Base-by-base conservation (phyloP, 805 yeast genomes). In the Wickerhamiella siamensis region DNA sequence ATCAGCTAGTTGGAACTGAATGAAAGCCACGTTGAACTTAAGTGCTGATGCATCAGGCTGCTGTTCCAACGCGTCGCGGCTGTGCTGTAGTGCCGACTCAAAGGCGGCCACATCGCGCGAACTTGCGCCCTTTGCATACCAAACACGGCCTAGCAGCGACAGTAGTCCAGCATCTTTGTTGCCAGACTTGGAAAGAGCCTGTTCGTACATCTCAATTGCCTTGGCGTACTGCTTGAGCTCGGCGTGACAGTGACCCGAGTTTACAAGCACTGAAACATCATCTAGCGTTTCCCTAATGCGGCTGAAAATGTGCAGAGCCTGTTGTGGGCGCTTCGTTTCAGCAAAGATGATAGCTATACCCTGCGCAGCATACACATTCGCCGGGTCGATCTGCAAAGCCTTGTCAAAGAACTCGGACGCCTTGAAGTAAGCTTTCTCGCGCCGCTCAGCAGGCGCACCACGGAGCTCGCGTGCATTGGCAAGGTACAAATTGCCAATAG, bases 311-410 rank as follows among this genome's bases (percentile, higher is more conserved):
- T 83, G 94, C 53, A 87, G 67, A 0, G 97, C 95, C 46, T 77
- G 69, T 20, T 74, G 76, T 27, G 74, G 63, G 19, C 56, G 57
- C 51, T 82, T 77, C 53, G 77, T 79, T 54, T 88, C 96, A 9
- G 94, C 93, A 59, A 84, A 81, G 4, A 86, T 75, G 43, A 91
- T 84, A 1, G 96, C 97, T 47, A 91, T 70, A 42, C 99, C 99
- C 61, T 91, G 98, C 1, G 98, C 97, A 4, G 98, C 99, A 64
- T 79, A 91, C 1, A 87, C 88, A 57, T 88, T 83, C 50, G 71
- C 68, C 2, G 87, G 75, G 62, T 91, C 97, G 22, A 86, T 62
- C 39, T 81, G 77, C 41, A 91, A 64, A 1, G 84, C 95, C 62
- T 91, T 91, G 54, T 84, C 82, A 59, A 76, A 88, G 45, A 91